Percentiles rank a stretch among this genome's conserved stretches.
Conservation (phyloP, 2,329 filamentous ascomycete species). For the Coniochaeta ligniaria region DNA sequence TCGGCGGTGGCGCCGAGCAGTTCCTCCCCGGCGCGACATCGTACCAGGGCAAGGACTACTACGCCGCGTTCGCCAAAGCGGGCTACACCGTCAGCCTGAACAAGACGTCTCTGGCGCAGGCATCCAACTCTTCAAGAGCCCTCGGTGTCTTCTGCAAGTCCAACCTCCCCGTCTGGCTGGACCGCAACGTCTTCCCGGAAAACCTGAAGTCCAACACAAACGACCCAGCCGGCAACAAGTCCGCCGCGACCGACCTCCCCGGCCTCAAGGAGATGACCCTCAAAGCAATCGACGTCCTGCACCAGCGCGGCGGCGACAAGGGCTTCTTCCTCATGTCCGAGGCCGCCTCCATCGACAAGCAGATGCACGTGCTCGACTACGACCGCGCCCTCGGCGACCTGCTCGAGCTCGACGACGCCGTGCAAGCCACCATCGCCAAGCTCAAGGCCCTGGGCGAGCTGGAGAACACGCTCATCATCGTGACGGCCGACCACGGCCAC, state of each 20-base stretch:
- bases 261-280: slow-evolving; percentile 86
- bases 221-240: slow-evolving; percentile 58
- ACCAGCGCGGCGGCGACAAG: slow-evolving; percentile 55
- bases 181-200: slow-evolving; percentile 71
- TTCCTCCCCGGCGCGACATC: slow-evolving; percentile 61
- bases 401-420: slow-evolving; percentile 77
- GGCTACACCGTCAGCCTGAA: slow-evolving; percentile 68
- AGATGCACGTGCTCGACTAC: slow-evolving; percentile 82
- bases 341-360: slow-evolving; percentile 80
- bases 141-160: slow-evolving; percentile 72
- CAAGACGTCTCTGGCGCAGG: slow-evolving; percentile 59
- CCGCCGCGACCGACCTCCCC: slow-evolving; percentile 65
- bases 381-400: slow-evolving; percentile 80
- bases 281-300: slow-evolving; percentile 77
- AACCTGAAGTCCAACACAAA: slow-evolving; percentile 63
- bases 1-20: slow-evolving; percentile 76
- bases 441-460: slow-evolving; percentile 59
- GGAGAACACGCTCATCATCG: slow-evolving; percentile 70
- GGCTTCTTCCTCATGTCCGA: slow-evolving; percentile 88
- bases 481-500: slow-evolving; percentile 85
- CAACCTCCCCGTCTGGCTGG: slow-evolving; percentile 78
- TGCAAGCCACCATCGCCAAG: slow-evolving; percentile 66
- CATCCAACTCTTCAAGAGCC: slow-evolving; percentile 52
- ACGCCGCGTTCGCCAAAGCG: slow-evolving; percentile 64
- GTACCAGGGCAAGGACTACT: slow-evolving; percentile 69